Percentiles rank a stretch among this genome's conserved stretches.
Evolutionary conservation across 768 basidiomycete genomes (phyloP).

Genomic region (Amanita jacksonii): DNA sequence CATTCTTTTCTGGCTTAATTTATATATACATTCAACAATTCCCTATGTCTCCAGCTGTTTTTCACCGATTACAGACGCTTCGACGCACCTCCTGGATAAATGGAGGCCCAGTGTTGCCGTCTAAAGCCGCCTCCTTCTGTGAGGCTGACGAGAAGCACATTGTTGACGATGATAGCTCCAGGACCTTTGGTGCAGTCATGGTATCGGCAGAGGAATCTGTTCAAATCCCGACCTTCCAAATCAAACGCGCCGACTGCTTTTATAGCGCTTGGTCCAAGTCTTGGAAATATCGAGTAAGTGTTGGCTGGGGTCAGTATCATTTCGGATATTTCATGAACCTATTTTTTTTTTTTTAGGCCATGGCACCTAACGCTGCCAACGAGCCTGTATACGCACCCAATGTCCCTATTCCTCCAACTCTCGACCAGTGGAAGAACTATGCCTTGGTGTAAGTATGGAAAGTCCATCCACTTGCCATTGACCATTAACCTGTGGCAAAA

Average conservation of each 20-base stretch:
- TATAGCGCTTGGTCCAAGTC: conserved; percentile 46
- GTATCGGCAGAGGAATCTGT: conserved; percentile 24
- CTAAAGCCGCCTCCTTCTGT: neutral
- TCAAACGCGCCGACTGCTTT: conserved; percentile 53
- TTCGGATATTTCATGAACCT: neutral
- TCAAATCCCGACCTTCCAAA: conserved; percentile 39
- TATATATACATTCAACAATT: too few relatives aligned
- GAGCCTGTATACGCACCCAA: conserved; percentile 29
- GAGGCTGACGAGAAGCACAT: neutral
- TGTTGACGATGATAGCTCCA: conserved; percentile 2
- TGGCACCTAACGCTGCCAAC: conserved; percentile 40
- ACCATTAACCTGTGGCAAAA: neutral
- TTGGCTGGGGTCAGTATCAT: neutral
- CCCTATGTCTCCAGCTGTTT: too few relatives aligned
- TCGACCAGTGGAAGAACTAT: conserved; percentile 50
- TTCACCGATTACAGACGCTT: too few relatives aligned
- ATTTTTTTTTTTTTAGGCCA: conserved; percentile 29
- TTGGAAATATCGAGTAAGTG: conserved; percentile 45
- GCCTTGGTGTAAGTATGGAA: conserved; percentile 36
- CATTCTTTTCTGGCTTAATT: too few relatives aligned
- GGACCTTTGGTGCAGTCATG: conserved; percentile 19
- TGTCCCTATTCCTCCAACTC: conserved; percentile 19
- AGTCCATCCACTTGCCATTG: neutral
- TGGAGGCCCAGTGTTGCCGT: neutral
- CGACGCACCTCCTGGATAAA: neutral